Evolutionary conservation across 345 rosid species (phyloP).

Genomic region (Brassica cretica): DNA sequence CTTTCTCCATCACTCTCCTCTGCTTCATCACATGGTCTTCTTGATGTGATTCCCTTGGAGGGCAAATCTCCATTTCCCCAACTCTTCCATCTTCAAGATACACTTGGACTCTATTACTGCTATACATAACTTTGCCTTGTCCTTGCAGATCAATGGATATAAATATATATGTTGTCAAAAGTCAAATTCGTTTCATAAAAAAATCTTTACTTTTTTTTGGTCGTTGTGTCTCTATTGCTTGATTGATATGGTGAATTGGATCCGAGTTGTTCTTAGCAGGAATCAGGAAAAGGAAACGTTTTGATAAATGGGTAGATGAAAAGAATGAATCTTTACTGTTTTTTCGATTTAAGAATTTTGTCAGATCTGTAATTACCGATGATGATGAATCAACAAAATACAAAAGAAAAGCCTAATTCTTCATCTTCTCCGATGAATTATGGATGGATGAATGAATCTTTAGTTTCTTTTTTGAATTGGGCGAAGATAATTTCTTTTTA

Average conservation of each 20-base stretch:
- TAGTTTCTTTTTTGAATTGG: no score
- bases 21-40: conserved; percentile 40
- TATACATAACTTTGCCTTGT: conserved; percentile 38
- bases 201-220: conserved; percentile 17
- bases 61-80: conserved; percentile 83
- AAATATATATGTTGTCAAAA: conserved; percentile 33
- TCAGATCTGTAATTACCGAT: conserved; percentile 36
- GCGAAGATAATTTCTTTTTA: no score
- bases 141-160: conserved; percentile 14
- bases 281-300: neutral
- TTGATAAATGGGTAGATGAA: conserved; percentile 11
- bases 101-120: conserved; percentile 79
- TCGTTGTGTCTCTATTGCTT: neutral
- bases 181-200: conserved; percentile 29
- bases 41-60: conserved; percentile 47
- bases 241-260: conserved; percentile 34
- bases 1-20: conserved; percentile 54
- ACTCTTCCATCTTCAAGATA: conserved; percentile 58
- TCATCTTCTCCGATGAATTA: conserved; percentile 27
- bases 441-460: no score
- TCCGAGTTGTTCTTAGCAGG: conserved; percentile 20
- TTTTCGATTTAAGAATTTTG: conserved; percentile 2
- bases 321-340: conserved; percentile 27
- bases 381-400: conserved; percentile 1
- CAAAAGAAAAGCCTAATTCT: conserved; percentile 3